Evolutionary conservation across 2,329 filamentous ascomycete species (phyloP).

Genomic region (Botryotinia globosa): DNA sequence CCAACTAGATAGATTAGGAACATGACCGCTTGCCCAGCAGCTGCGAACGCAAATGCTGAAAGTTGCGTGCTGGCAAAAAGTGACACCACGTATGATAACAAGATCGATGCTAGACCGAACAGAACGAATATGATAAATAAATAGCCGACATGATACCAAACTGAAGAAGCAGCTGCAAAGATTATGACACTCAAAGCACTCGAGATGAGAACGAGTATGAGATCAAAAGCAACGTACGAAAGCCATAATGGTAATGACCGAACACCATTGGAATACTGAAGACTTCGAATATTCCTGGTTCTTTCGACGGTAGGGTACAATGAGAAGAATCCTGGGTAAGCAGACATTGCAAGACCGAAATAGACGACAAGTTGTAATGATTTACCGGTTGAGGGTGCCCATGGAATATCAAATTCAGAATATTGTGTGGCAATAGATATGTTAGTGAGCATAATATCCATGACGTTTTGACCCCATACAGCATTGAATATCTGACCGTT

Average conservation of each 20-base stretch:
- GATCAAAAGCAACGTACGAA: constrained; percentile 79
- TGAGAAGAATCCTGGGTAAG: constrained; percentile 82
- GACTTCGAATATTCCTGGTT: constrained; percentile 71
- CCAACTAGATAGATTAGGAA: constrained; percentile 71
- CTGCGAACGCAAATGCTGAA: constrained; percentile 79
- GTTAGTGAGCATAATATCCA: constrained; percentile 65
- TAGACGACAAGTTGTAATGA: constrained; percentile 78
- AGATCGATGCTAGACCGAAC: constrained; percentile 73
- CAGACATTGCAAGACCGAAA: constrained; percentile 72
- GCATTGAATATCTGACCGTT: constrained; percentile 56
- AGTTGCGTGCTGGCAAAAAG: constrained; percentile 77
- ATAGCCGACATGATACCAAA: constrained; percentile 79
- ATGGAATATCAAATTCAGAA: constrained; percentile 72
- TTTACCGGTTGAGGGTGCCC: constrained; percentile 64
- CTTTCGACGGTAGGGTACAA: constrained; percentile 87
- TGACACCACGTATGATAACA: constrained; percentile 78
- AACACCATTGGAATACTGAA: constrained; percentile 92
- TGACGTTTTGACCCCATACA: constrained; percentile 61
- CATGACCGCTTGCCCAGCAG: constrained; percentile 69
- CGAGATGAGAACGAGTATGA: constrained; percentile 65
- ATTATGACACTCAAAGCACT: constrained; percentile 66
- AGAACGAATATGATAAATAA: constrained; percentile 78
- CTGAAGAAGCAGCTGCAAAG: constrained; percentile 60
- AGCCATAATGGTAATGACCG: constrained; percentile 79
- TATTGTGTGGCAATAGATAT: constrained; percentile 69